Conservation (phyloP, 805 yeast species). For the Schwanniomyces pseudopolymorphus region DNA sequence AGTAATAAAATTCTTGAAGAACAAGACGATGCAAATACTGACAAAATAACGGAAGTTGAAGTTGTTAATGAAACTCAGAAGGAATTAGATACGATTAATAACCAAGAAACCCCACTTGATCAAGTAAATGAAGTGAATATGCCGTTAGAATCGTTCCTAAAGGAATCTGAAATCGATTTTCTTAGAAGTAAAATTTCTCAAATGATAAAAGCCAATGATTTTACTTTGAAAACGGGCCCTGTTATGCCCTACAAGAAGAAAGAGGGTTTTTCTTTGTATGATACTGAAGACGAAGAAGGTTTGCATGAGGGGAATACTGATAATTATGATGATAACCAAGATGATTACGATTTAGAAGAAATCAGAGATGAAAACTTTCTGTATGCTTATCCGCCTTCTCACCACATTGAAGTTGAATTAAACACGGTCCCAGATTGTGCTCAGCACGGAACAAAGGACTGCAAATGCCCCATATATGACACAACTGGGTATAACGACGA, state of each 20-base stretch:
- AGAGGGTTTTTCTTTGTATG: constrained; percentile 33
- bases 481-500: constrained; percentile 19
- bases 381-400: constrained; percentile 32
- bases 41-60: background rate
- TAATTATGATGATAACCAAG: constrained; percentile 20
- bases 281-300: constrained; percentile 40
- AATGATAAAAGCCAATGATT: constrained; percentile 17
- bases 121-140: background rate
- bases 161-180: constrained; percentile 28
- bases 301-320: constrained; percentile 33
- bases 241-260: background rate
- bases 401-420: constrained; percentile 43
- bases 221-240: constrained; percentile 8
- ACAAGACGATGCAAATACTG: background rate
- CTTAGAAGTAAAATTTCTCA: constrained; percentile 25
- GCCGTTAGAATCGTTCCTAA: constrained; percentile 12
- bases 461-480: constrained; percentile 22
- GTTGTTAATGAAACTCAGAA: background rate
- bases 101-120: background rate
- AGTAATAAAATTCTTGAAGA: constrained; percentile 4
- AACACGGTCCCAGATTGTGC: constrained; percentile 34
- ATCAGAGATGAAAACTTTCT: constrained; percentile 24
- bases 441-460: constrained; percentile 23
- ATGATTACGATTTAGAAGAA: constrained; percentile 41
- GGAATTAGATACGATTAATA: background rate